Evolutionary conservation across 202 grass and related monocot genomes (phyloP).

Genomic region (Elaeis oleifera): DNA sequence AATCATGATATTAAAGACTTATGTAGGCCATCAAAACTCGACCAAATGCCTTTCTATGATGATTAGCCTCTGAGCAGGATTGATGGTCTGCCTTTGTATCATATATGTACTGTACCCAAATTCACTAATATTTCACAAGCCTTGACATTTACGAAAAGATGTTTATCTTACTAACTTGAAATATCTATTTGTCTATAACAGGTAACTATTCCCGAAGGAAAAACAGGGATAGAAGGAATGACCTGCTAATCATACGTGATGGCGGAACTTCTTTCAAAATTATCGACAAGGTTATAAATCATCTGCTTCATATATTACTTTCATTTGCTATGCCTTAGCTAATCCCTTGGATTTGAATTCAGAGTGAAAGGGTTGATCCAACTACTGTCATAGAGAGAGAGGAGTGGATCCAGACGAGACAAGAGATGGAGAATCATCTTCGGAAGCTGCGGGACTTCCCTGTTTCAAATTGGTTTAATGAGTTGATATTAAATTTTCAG

Average conservation of each 20-base stretch:
- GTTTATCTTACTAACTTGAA: too few species aligned
- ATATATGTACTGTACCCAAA: too few species aligned
- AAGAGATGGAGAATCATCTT: conserved; percentile 75
- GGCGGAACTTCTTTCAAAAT: conserved; percentile 74
- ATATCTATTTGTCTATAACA: conserved; percentile 21
- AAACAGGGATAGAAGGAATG: conserved; percentile 54
- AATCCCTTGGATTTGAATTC: conserved; percentile 19
- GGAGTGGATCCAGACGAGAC: conserved; percentile 56
- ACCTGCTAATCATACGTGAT: conserved; percentile 68
- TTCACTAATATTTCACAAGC: too few species aligned
- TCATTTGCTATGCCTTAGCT: not conserved
- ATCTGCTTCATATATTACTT: not conserved
- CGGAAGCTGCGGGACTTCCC: conserved; percentile 65
- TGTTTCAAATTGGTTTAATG: conserved; percentile 81
- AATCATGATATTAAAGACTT: too few species aligned
- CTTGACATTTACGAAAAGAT: too few species aligned
- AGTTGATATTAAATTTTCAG: too few species aligned
- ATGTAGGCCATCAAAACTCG: too few species aligned
- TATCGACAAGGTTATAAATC: conserved; percentile 47
- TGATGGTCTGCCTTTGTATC: too few species aligned
- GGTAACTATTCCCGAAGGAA: conserved; percentile 66
- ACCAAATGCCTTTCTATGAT: too few species aligned
- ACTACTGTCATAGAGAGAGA: conserved; percentile 60
- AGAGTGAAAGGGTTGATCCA: conserved; percentile 62
- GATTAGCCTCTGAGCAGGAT: too few species aligned